Evolutionary conservation across 2,329 filamentous ascomycete species (phyloP).

Genomic region (Ophiostoma pallidulum): DNA sequence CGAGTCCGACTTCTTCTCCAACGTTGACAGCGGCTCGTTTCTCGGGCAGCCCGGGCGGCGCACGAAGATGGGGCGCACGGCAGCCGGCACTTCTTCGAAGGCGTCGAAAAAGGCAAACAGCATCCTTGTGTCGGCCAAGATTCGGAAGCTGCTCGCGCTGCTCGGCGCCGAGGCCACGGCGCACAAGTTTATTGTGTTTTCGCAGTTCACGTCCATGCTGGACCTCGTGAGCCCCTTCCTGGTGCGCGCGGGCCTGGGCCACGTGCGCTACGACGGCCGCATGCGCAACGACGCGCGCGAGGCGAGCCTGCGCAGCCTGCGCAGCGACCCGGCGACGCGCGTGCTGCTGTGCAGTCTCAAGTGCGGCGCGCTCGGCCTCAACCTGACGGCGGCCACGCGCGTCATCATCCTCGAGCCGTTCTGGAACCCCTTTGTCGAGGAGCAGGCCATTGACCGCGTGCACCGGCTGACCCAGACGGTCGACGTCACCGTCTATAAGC

Average conservation of each 20-base stretch:
- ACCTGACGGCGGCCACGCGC: conserved; percentile 84
- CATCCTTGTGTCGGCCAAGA: conserved; percentile 73
- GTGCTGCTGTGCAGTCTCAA: conserved; percentile 89
- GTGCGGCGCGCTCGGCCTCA: conserved; percentile 85
- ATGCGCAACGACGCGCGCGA: conserved; percentile 94
- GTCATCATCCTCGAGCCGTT: conserved; percentile 96
- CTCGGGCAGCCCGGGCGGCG: conserved; percentile 16
- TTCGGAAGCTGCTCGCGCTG: conserved; percentile 73
- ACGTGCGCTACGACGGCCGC: conserved; percentile 83
- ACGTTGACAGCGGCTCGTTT: conserved; percentile 29
- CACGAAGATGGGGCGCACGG: background rate
- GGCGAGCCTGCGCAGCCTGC: conserved; percentile 67
- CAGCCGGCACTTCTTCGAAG: too few species aligned
- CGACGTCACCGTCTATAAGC: conserved; percentile 89
- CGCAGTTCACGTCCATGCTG: conserved; percentile 96
- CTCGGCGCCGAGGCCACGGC: conserved; percentile 66
- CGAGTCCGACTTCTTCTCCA: conserved; percentile 33
- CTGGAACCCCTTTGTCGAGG: conserved; percentile 98
- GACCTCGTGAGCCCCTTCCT: conserved; percentile 93
- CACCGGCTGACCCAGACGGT: conserved; percentile 96
- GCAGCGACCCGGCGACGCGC: conserved; percentile 64
- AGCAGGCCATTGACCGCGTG: conserved; percentile 96
- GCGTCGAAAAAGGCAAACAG: conserved; percentile 19
- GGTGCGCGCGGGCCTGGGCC: conserved; percentile 60
- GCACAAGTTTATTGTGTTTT: conserved; percentile 98